These are phyloP conservation scores for Alternaria dauci DNA, from an alignment of 2,329 filamentous ascomycete genomes.

Conservation along the genomic window DNA sequence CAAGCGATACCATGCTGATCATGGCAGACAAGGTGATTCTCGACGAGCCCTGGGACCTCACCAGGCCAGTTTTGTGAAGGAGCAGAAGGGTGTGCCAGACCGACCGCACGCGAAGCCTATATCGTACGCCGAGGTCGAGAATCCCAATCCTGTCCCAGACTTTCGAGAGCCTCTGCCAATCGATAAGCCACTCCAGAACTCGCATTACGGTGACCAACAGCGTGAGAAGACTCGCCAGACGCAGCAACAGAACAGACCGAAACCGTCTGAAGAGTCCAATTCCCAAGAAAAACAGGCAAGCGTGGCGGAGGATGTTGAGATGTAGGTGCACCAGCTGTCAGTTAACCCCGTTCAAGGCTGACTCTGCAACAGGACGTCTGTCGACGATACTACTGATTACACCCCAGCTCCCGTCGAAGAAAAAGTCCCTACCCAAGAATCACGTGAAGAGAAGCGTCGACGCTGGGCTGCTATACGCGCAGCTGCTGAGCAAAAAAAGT, in stretches of 20 bases:
- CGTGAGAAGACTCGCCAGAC: slow-evolving; percentile 10
- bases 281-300: slow-evolving; percentile 7
- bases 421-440: slow-evolving; percentile 39
- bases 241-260: slow-evolving; percentile 16
- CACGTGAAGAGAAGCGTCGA: slow-evolving; percentile 45
- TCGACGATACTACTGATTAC: slow-evolving; percentile 31
- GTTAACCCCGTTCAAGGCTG: slow-evolving; percentile 7
- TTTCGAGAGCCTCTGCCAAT: slow-evolving; percentile 28
- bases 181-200: slow-evolving; percentile 10
- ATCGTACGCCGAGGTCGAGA: slow-evolving; percentile 49
- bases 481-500: slow-evolving; percentile 56
- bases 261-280: slow-evolving; percentile 9
- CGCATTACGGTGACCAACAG: slow-evolving; percentile 8
- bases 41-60: slow-evolving; percentile 61
- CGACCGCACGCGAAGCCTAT: slow-evolving; percentile 33
- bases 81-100: slow-evolving; percentile 18
- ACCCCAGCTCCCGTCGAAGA: slow-evolving; percentile 31
- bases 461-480: slow-evolving; percentile 46
- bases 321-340: slow-evolving; percentile 20
- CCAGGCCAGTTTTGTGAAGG: slow-evolving; percentile 18
- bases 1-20: slow-evolving; percentile 64
- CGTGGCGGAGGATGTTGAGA: slow-evolving; percentile 25
- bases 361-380: slow-evolving; percentile 24
- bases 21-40: slow-evolving; percentile 60
- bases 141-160: slow-evolving; percentile 52